Conservation (phyloP, 2,329 filamentous ascomycete genomes). For the Zymoseptoria pseudotritici region DNA sequence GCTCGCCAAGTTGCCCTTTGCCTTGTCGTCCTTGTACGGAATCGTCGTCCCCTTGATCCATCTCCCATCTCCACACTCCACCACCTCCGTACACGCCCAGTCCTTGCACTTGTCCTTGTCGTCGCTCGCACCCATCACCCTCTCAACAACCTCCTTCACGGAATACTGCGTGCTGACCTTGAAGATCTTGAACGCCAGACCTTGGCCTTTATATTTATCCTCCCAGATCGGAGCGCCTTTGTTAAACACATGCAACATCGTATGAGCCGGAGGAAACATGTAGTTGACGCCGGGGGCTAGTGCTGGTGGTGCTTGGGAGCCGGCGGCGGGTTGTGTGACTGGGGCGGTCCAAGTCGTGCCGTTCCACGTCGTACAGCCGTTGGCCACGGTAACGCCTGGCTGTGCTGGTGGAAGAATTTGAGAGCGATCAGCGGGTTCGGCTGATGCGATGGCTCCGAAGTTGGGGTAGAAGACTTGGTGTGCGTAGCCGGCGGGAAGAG, state of each 20-base stretch:
- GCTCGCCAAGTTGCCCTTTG: conserved; percentile 19
- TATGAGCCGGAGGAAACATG: conserved; percentile 23
- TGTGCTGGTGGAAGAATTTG: not conserved
- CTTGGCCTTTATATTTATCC: conserved; percentile 12
- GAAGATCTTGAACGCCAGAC: conserved; percentile 28
- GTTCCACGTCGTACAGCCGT: conserved; percentile 3
- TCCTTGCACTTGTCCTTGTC: conserved; percentile 16
- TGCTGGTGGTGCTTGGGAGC: conserved; percentile 8
- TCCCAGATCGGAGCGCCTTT: conserved; percentile 23
- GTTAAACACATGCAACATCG: conserved; percentile 26
- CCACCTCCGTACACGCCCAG: conserved; percentile 28
- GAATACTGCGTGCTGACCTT: conserved; percentile 22
- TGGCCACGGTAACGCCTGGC: not conserved
- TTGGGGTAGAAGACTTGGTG: not conserved
- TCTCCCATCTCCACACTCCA: conserved; percentile 25
- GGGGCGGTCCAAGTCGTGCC: not conserved
- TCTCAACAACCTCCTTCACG: conserved; percentile 25
- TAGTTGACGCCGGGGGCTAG: conserved; percentile 22
- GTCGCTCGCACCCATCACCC: conserved; percentile 14
- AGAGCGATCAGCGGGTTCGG: not conserved
- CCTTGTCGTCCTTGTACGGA: conserved; percentile 22
- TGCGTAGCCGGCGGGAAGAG: not conserved
- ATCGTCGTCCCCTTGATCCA: conserved; percentile 29
- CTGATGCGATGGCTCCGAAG: not conserved
- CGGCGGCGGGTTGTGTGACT: not conserved